Conservation (phyloP, 257 asterid species). For the Penstemon barbatus region DNA sequence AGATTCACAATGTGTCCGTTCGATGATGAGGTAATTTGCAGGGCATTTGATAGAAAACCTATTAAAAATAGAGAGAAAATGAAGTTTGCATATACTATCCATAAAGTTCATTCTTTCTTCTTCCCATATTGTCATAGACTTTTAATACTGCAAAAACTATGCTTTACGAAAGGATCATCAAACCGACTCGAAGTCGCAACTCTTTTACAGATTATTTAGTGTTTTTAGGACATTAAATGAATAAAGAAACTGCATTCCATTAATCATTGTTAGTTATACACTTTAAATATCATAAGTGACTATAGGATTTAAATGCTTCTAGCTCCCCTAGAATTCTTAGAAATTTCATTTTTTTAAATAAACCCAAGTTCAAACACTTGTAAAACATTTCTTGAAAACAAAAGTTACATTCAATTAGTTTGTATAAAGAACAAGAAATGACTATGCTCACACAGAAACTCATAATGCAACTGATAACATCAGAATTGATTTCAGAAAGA, state of each 20-base stretch:
- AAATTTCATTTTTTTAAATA: neutral
- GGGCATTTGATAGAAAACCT: constrained; percentile 58
- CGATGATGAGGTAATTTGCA: constrained; percentile 33
- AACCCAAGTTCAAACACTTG: neutral
- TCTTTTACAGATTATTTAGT: too few species aligned
- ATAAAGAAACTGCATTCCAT: too few species aligned
- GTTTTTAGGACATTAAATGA: too few species aligned
- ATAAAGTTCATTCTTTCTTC: too few species aligned
- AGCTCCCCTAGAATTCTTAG: neutral
- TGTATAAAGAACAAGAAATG: neutral
- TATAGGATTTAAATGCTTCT: neutral
- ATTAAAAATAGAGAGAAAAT: neutral
- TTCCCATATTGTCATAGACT: too few species aligned
- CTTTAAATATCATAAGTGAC: neutral
- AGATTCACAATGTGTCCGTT: constrained; percentile 39
- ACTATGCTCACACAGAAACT: neutral
- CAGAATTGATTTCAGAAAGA: neutral
- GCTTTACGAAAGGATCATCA: too few species aligned
- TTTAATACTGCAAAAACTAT: too few species aligned
- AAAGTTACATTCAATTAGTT: neutral
- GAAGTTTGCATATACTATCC: too few species aligned
- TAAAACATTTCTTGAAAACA: neutral
- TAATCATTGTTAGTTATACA: neutral
- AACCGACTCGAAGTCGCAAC: too few species aligned
- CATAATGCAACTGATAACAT: neutral